Evolutionary conservation across 2,329 filamentous ascomycete genomes (phyloP).

Genomic region (Fusarium denticulatum): DNA sequence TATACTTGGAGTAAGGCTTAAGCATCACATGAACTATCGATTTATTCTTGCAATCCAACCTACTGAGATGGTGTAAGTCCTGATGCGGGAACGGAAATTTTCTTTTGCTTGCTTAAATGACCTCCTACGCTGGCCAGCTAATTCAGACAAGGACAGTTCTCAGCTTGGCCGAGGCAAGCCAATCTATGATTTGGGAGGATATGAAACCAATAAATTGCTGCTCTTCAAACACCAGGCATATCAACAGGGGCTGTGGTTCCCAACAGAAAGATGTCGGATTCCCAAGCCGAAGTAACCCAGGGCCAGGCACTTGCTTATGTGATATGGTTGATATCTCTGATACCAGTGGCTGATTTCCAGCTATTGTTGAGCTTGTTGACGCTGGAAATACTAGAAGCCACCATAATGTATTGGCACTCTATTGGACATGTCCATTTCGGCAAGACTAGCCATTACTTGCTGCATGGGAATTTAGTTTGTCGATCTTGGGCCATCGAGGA

Average conservation of each 20-base stretch:
- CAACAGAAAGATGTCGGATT: conserved; percentile 18
- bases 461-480: background rate
- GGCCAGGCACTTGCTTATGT: conserved; percentile 1
- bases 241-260: conserved; percentile 1
- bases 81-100: background rate
- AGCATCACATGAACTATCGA: background rate
- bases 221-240: background rate
- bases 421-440: background rate
- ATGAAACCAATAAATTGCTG: background rate
- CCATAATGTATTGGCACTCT: background rate
- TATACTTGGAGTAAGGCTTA: background rate
- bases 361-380: background rate
- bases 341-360: background rate
- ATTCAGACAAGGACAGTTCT: background rate
- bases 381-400: background rate
- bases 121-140: background rate
- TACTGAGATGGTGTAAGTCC: background rate
- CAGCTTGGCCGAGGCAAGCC: conserved; percentile 24
- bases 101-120: background rate
- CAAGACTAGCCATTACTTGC: background rate
- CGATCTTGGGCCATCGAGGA: background rate
- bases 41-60: background rate
- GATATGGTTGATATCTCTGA: conserved; percentile 16
- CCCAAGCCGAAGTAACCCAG: conserved; percentile 7
- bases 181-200: background rate